These are phyloP conservation scores for Penstemon barbatus DNA, from an alignment of 257 asterid genomes.

Conservation along the genomic window DNA sequence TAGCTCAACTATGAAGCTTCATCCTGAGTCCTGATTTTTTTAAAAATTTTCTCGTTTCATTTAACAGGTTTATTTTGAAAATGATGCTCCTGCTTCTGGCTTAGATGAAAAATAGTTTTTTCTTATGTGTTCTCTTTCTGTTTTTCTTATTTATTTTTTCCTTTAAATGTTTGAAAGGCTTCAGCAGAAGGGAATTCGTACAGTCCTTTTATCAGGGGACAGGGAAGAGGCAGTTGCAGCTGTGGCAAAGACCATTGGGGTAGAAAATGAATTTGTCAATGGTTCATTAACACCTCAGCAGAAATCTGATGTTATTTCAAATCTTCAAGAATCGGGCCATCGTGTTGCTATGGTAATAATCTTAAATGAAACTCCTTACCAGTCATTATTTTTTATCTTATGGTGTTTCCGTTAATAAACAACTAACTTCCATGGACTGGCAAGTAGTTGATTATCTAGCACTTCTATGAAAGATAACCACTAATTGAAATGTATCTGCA, in stretches of 20 bases:
- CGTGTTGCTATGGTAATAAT: slow-evolving; percentile 83
- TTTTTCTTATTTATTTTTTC: slow-evolving; percentile 18
- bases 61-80: background rate
- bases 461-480: slow-evolving; percentile 1
- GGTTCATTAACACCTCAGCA: slow-evolving; percentile 84
- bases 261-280: slow-evolving; percentile 63
- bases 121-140: slow-evolving; percentile 5
- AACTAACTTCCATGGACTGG: slow-evolving; percentile 2
- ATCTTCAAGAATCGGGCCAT: slow-evolving; percentile 83
- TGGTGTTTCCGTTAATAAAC: slow-evolving; percentile 2
- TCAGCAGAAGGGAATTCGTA: slow-evolving; percentile 73
- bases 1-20: slow-evolving; percentile 1
- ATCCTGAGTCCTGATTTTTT: background rate
- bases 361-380: background rate
- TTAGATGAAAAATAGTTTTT: slow-evolving; percentile 17
- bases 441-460: background rate
- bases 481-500: background rate
- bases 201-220: slow-evolving; percentile 92
- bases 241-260: slow-evolving; percentile 75
- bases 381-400: background rate
- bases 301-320: slow-evolving; percentile 70
- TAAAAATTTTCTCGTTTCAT: background rate
- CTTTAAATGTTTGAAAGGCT: slow-evolving; percentile 54
- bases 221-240: slow-evolving; percentile 99
- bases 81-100: slow-evolving; percentile 17